These are phyloP conservation scores for Penicillium sclerotiorum DNA, from an alignment of 2,329 filamentous ascomycete genomes.

Conservation along the genomic window DNA sequence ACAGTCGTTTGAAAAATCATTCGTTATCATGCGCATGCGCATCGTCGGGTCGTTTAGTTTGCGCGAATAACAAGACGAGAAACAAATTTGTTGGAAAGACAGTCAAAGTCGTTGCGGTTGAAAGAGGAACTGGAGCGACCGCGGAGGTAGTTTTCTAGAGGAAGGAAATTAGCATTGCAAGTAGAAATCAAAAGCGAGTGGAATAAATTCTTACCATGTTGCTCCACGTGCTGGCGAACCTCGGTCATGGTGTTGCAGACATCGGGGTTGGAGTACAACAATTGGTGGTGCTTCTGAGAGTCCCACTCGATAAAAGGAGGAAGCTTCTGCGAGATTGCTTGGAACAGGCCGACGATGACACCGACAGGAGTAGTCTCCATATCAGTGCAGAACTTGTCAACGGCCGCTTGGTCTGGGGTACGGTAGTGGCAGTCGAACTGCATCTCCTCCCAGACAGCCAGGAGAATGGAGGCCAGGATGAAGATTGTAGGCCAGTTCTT, in stretches of 20 bases:
- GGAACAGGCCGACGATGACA: conserved; percentile 95
- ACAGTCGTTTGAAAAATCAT: conserved; percentile 24
- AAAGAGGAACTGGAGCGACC: conserved; percentile 79
- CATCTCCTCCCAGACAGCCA: conserved; percentile 98
- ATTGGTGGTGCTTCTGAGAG: conserved; percentile 82
- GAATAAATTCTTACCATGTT: conserved; percentile 73
- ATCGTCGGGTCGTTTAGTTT: conserved; percentile 60
- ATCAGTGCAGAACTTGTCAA: conserved; percentile 92
- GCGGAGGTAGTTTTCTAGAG: conserved; percentile 80
- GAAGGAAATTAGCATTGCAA: conserved; percentile 46
- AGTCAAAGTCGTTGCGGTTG: conserved; percentile 90
- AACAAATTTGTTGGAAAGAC: conserved; percentile 93
- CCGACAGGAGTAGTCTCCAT: conserved; percentile 97
- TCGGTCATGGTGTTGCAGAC: conserved; percentile 97
- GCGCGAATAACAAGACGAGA: conserved; percentile 95
- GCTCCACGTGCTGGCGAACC: conserved; percentile 86
- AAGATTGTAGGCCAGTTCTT: conserved; percentile 99
- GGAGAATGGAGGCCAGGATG: conserved; percentile 89
- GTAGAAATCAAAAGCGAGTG: not conserved
- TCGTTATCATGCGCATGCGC: conserved; percentile 26
- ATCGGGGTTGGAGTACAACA: conserved; percentile 86
- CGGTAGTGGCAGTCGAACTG: conserved; percentile 98
- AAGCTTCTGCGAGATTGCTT: conserved; percentile 95
- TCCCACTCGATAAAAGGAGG: conserved; percentile 94
- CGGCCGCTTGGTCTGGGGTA: conserved; percentile 77